These are phyloP conservation scores for Lavandula angustifolia DNA, from an alignment of 257 asterid species.

Conservation along the genomic window DNA sequence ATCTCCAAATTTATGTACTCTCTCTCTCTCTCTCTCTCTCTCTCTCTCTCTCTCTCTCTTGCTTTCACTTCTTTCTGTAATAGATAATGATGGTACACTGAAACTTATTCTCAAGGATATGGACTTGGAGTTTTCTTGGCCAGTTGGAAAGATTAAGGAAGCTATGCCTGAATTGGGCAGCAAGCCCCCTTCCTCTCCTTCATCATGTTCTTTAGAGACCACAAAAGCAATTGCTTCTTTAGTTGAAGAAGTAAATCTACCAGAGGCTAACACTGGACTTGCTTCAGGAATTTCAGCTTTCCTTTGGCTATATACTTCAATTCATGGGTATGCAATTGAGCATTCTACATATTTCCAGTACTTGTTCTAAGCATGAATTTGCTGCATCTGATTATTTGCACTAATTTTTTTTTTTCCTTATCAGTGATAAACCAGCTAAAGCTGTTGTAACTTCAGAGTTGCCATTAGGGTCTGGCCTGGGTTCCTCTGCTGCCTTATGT, in stretches of 20 bases:
- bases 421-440: constrained; percentile 84
- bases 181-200: constrained; percentile 53
- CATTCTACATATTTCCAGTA: constrained; percentile 1
- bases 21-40: too few species aligned
- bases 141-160: constrained; percentile 74
- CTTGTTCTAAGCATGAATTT: constrained; percentile 11
- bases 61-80: constrained; percentile 16
- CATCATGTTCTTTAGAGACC: constrained; percentile 72
- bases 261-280: constrained; percentile 65
- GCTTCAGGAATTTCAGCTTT: constrained; percentile 85
- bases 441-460: constrained; percentile 81
- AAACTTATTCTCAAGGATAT: constrained; percentile 80
- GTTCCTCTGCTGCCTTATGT: constrained; percentile 96
- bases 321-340: constrained; percentile 63
- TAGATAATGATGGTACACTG: constrained; percentile 72
- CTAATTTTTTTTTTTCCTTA: constrained; percentile 28
- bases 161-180: constrained; percentile 64
- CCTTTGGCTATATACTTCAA: constrained; percentile 82
- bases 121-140: constrained; percentile 82
- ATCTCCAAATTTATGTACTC: constrained; percentile 10
- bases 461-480: constrained; percentile 95
- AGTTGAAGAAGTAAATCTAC: constrained; percentile 71
- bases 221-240: constrained; percentile 69
- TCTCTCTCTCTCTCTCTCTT: not conserved
- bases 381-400: constrained; percentile 25